Evolutionary conservation across 805 yeast genomes (phyloP), one percentile per base, ranked within the genome.

Genomic region (Cephaloascus albidus): DNA sequence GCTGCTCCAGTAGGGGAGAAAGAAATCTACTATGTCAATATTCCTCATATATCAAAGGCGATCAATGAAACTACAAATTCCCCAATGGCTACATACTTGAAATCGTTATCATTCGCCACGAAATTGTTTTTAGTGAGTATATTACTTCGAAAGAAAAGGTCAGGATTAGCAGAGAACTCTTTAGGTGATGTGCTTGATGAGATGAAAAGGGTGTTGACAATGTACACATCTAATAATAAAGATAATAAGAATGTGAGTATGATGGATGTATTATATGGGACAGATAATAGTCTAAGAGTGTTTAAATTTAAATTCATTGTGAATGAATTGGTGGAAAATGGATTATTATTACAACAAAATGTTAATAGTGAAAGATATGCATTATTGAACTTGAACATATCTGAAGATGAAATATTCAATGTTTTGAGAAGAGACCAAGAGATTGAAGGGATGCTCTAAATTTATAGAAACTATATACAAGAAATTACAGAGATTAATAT

Each of bases 171-270:
- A 2, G 96, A 87, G 45, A 78, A 78, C 42, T 55, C 78, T 0
- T 52, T 88, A 33, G 90, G 90, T 18, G 93, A 85, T 45, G 67
- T 89, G 1, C 67, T 85, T 19, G 95, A 86, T 53, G 96, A 88
- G 52, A 68, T 84, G 53, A 74, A 72, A 40, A 72, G 73, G 34
- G 56, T 79, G 2, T 45, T 65, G 4, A 63, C 73, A 14, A 61
- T 73, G 43, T 50, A 72, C 8, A 68, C 66, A 0, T 42, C 62
- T 3, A 48, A 51, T 33, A 43, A 27, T 37, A 2, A 26, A 34
- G 10, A 36, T 46, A 20, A 45, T 31, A 63, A 55, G 3, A 58
- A 61, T n/a, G 51, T 57, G 18, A 50, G 59, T 10, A 52, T 57
- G 15, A 42, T 57, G 20, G 61, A 59, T 19, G 54, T 65, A 26